Conservation (phyloP, 805 yeast species). For the Candida vaughaniae region DNA sequence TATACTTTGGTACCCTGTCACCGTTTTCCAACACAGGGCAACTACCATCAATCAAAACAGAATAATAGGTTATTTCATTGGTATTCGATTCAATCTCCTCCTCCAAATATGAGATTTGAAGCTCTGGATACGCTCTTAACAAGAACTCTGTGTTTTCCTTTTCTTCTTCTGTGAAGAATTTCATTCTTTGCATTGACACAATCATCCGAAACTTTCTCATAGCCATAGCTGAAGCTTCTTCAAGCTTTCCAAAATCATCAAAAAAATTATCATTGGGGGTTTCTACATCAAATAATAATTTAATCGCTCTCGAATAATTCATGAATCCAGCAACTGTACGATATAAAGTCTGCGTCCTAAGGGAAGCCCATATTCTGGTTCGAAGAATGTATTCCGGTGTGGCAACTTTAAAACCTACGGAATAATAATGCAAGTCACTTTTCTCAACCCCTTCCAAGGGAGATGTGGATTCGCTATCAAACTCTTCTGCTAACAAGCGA, state of each 20-base stretch:
- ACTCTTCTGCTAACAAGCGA: slow-evolving; percentile 90
- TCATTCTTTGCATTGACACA: slow-evolving; percentile 84
- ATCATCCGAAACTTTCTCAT: slow-evolving; percentile 77
- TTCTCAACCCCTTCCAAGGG: slow-evolving; percentile 32
- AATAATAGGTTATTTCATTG: slow-evolving; percentile 69
- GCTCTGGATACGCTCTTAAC: slow-evolving; percentile 79
- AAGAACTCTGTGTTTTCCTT: slow-evolving; percentile 77
- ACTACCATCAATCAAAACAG: slow-evolving; percentile 79
- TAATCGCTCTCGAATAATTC: slow-evolving; percentile 97
- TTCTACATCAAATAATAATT: slow-evolving; percentile 84
- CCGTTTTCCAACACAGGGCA: slow-evolving; percentile 63
- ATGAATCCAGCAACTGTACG: slow-evolving; percentile 97
- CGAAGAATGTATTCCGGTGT: slow-evolving; percentile 95
- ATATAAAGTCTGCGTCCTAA: slow-evolving; percentile 93
- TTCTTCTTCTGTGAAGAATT: slow-evolving; percentile 70
- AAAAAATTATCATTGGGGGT: slow-evolving; percentile 55
- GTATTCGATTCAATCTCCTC: slow-evolving; percentile 83
- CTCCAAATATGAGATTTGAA: slow-evolving; percentile 90
- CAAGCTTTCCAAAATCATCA: slow-evolving; percentile 36
- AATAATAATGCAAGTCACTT: slow-evolving; percentile 89
- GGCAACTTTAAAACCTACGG: slow-evolving; percentile 96
- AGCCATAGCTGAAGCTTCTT: slow-evolving; percentile 62
- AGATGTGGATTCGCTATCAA: slow-evolving; percentile 46
- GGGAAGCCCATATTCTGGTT: slow-evolving; percentile 98
- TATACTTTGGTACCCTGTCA: slow-evolving; percentile 45